phyloP scores from a whole-genome alignment of 257 asterid species.

The Nicotiana otophora region DNA sequence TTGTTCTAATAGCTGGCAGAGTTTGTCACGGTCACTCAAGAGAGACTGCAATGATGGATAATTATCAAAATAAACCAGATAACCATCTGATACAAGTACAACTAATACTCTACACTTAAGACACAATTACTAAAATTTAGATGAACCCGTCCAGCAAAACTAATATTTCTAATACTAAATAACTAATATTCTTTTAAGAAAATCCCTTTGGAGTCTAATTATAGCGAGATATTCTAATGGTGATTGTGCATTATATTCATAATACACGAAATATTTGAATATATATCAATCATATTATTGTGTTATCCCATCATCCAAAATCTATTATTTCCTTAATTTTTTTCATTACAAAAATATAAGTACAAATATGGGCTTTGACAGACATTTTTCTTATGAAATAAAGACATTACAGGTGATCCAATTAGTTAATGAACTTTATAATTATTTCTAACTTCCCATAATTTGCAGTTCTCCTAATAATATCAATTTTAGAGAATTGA shows the following conservation, averaged over 20 bases:
- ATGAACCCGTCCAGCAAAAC: not conserved
- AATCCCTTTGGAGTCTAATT: not conserved
- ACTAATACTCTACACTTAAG: not conserved
- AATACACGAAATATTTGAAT: too few species aligned
- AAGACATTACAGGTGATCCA: not conserved
- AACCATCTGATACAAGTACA: not conserved
- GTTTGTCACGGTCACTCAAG: constrained; percentile 88
- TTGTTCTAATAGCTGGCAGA: constrained; percentile 87
- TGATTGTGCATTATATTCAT: not conserved
- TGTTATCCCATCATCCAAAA: too few species aligned
- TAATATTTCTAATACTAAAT: not conserved
- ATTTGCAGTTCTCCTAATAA: not conserved
- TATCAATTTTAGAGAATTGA: not conserved
- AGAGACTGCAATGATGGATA: constrained; percentile 45
- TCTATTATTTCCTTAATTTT: too few species aligned
- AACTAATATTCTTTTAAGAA: not conserved
- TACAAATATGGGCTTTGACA: not conserved
- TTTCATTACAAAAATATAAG: not conserved
- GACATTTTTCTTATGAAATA: not conserved
- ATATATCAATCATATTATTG: too few species aligned
- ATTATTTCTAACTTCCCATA: not conserved
- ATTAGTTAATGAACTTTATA: not conserved
- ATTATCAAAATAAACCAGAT: not conserved
- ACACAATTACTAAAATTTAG: not conserved
- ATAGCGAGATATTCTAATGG: not conserved